Percentiles rank a stretch among this genome's conserved stretches.
These are phyloP conservation scores for Clohesyomyces aquaticus DNA, from an alignment of 495 filamentous ascomycete species.

Conservation along the genomic window DNA sequence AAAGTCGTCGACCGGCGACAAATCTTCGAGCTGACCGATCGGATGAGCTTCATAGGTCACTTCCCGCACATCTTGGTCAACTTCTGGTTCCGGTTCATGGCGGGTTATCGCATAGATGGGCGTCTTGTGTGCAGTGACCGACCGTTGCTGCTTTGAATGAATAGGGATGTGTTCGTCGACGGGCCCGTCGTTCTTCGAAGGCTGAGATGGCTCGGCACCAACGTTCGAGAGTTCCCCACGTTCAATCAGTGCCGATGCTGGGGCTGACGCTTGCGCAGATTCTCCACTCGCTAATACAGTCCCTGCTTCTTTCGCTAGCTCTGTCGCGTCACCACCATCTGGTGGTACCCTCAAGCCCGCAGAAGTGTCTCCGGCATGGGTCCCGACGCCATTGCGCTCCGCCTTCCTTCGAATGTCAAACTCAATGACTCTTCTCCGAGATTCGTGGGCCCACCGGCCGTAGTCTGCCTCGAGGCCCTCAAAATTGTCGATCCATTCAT, in stretches of 20 bases:
- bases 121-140: slow-evolving; percentile 8
- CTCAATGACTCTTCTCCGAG: slow-evolving; percentile 45
- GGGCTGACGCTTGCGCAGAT: not conserved
- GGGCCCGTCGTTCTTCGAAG: not conserved
- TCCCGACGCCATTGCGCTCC: not conserved
- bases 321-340: not conserved
- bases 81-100: not conserved
- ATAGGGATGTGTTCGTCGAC: not conserved
- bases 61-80: not conserved
- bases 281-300: not conserved
- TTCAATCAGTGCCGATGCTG: too few species aligned
- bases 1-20: not conserved
- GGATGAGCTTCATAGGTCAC: not conserved
- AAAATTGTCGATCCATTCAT: slow-evolving; percentile 82
- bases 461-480: slow-evolving; percentile 82
- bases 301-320: not conserved
- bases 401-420: slow-evolving; percentile 40
- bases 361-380: not conserved
- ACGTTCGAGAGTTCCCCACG: not conserved
- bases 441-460: slow-evolving; percentile 67
- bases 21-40: slow-evolving; percentile 8
- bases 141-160: not conserved
- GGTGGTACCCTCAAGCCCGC: slow-evolving; percentile 6
- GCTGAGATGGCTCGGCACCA: too few species aligned
- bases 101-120: not conserved